Evolutionary conservation across 495 filamentous ascomycete species (phyloP), one percentile per base, ranked within the genome.

Genomic region (Cudoniella acicularis): DNA sequence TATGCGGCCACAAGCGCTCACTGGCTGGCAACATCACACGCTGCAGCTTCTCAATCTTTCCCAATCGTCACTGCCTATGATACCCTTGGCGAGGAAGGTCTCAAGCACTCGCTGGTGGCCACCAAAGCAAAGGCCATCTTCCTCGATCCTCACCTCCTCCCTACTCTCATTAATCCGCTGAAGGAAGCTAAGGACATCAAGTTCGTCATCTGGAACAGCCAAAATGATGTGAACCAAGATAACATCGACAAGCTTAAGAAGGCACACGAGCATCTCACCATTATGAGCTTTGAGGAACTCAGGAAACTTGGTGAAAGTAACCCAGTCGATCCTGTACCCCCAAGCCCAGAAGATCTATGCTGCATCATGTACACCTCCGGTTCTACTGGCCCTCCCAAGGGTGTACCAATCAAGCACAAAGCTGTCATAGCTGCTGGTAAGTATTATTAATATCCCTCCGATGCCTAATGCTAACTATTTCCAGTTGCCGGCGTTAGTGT

Each of bases 291-390:
- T 63, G 90, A 96, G 53, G 91, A 97, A 42, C 75, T 98, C 58
- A 72, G 83, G 60, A 86, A 94, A 74, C 75, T 89, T 45, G 94
- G 94, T 65, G 82, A 91, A 71, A 85, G 90, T 60, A 94, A 95
- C 68, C 85, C 82, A 9, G 83, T 85, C 47, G 92, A 97, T 9
- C 83, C 90, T 17, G 85, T 90, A 17, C 88, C 91, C 41, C 92
- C 94, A 2, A 73, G 77, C 23, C 81, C 90, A 1, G 90, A 96
- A 50, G 93, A 96, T 70, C 83, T 98, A 11, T 94, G 89, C 80
- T 96, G 94, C 70, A 96, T 98, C 72, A 98, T 98, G 94, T 98
- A 98, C 78, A 98, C 94, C 1, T 98, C 94, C 26, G 94, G 94
- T 45, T 96, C 93, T n/a, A 98, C 94, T 3, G 94, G 94, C 50